Evolutionary conservation across 2,329 filamentous ascomycete species (phyloP).

Genomic region (Fusarium ambrosium): DNA sequence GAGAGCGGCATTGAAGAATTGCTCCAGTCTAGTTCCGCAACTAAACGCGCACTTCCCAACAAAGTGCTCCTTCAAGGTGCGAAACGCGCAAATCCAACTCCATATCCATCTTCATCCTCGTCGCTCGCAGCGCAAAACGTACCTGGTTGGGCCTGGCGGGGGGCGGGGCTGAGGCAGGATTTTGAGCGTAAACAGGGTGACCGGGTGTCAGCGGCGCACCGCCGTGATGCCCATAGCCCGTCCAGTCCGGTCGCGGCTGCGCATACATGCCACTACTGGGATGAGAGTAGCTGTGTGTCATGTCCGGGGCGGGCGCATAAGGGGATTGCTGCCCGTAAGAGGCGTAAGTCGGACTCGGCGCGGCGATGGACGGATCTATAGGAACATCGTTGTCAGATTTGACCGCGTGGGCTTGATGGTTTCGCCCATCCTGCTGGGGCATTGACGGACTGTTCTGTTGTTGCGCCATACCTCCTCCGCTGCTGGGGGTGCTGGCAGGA

Average conservation of each 20-base stretch:
- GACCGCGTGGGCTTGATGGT: constrained; percentile 81
- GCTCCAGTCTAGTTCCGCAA: neutral
- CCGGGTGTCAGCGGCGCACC: constrained; percentile 61
- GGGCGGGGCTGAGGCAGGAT: constrained; percentile 67
- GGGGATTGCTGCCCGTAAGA: constrained; percentile 84
- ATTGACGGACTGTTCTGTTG: constrained; percentile 96
- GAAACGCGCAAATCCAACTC: neutral
- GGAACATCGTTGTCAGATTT: constrained; percentile 97
- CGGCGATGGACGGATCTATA: constrained; percentile 99
- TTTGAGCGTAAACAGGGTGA: constrained; percentile 68
- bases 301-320: constrained; percentile 87
- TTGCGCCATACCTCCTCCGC: constrained; percentile 91
- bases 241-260: constrained; percentile 82
- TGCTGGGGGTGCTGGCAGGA: constrained; percentile 79
- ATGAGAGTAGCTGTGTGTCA: constrained; percentile 82
- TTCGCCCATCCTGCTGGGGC: constrained; percentile 84
- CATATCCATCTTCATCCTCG: constrained; percentile 25
- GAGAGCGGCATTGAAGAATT: neutral
- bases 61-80: neutral
- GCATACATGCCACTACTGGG: constrained; percentile 73
- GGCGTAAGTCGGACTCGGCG: constrained; percentile 91
- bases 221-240: constrained; percentile 71
- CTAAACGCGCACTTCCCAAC: neutral
- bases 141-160: constrained; percentile 72
- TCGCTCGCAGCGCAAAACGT: constrained; percentile 52